These are phyloP conservation scores for Helianthus tuberosus DNA, from an alignment of 129 eudicot species.

Conservation along the genomic window DNA sequence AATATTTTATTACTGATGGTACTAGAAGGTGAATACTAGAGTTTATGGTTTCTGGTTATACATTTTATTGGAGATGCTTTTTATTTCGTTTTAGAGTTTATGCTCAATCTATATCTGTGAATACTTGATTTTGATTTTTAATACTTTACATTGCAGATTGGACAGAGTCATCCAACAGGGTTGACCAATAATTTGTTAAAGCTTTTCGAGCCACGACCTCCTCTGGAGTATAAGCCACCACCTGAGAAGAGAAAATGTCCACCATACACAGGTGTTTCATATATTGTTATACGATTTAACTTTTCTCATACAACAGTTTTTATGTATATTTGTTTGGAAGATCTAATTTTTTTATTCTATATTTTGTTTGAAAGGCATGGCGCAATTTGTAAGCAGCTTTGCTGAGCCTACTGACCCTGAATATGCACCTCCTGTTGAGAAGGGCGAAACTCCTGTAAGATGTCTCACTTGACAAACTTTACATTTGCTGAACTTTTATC, in stretches of 20 bases:
- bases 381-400: conserved; percentile 71
- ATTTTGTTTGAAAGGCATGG: conserved; percentile 55
- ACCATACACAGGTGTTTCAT: conserved; percentile 63
- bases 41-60: too few species aligned
- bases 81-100: too few species aligned
- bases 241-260: conserved; percentile 98
- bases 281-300: conserved; percentile 3
- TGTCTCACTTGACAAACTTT: conserved; percentile 12
- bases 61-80: too few species aligned
- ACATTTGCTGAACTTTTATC: background rate
- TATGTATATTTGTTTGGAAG: background rate
- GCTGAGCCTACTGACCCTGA: conserved; percentile 85
- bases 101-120: background rate
- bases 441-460: conserved; percentile 93
- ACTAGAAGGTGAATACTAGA: too few species aligned
- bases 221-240: conserved; percentile 91
- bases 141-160: conserved; percentile 62
- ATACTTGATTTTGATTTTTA: conserved; percentile 11
- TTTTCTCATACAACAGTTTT: background rate
- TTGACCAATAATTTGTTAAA: conserved; percentile 76
- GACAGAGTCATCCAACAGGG: conserved; percentile 99
- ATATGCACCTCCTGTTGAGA: conserved; percentile 78
- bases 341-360: conserved; percentile 7
- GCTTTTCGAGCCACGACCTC: conserved; percentile 95
- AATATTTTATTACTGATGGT: background rate